Conservation (phyloP, 176 grass and related monocot genomes). For the Areca catechu region DNA sequence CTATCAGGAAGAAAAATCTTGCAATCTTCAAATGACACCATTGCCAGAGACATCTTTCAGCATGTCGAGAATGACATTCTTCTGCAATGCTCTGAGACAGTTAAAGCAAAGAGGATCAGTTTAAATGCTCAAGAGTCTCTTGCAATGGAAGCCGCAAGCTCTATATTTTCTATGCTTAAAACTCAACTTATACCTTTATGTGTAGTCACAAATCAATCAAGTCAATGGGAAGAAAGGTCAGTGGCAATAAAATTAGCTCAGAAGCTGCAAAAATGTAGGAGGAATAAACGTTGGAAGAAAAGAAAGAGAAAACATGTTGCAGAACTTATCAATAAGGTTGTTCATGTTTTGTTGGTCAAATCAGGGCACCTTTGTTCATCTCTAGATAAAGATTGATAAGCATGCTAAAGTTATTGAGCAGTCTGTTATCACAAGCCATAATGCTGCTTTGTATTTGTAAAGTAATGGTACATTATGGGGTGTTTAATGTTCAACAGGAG, state of each 20-base stretch:
- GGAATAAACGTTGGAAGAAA: slow-evolving; percentile 89
- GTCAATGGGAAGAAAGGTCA: slow-evolving; percentile 57
- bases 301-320: slow-evolving; percentile 55
- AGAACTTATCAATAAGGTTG: slow-evolving; percentile 54
- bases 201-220: slow-evolving; percentile 22
- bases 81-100: slow-evolving; percentile 20
- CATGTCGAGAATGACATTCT: slow-evolving; percentile 2
- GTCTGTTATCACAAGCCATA: neutral
- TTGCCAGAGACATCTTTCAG: neutral
- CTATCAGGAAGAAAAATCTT: slow-evolving; percentile 1
- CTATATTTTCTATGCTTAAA: slow-evolving; percentile 42
- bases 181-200: slow-evolving; percentile 48
- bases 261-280: slow-evolving; percentile 75
- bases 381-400: neutral
- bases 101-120: slow-evolving; percentile 38
- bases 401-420: neutral
- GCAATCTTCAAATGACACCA: neutral
- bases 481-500: slow-evolving; percentile 41
- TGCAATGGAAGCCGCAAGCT: slow-evolving; percentile 54
- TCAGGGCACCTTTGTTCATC: neutral
- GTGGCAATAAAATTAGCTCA: slow-evolving; percentile 43
- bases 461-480: neutral
- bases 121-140: slow-evolving; percentile 46
- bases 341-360: neutral
- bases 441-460: neutral